Conservation (phyloP, 768 basidiomycete genomes). For the Suillus brevipes region DNA sequence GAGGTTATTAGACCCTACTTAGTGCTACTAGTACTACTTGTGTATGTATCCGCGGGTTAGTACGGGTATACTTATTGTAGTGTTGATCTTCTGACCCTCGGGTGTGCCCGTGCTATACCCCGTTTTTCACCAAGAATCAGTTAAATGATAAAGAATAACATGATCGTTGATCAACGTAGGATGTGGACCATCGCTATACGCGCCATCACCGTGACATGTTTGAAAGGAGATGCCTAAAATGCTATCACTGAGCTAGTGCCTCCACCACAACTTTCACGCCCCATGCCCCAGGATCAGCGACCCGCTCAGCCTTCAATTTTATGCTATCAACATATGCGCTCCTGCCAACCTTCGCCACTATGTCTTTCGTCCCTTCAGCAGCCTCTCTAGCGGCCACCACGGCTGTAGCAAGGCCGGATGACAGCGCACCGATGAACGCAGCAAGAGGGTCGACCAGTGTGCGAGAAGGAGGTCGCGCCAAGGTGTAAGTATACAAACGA, state of each 20-base stretch:
- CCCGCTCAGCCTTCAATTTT: slow-evolving; percentile 56
- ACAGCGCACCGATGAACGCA: slow-evolving; percentile 57
- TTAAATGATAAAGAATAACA: no score
- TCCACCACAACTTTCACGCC: slow-evolving; percentile 77
- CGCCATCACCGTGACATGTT: not conserved
- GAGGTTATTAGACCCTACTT: no score
- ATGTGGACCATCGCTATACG: no score
- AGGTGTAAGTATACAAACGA: slow-evolving; percentile 80
- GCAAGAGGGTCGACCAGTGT: slow-evolving; percentile 91
- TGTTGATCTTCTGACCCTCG: no score
- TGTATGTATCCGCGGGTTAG: no score
- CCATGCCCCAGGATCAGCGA: slow-evolving; percentile 92
- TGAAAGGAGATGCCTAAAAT: not conserved
- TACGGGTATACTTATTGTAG: no score
- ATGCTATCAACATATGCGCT: slow-evolving; percentile 83
- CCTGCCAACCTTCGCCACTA: slow-evolving; percentile 84
- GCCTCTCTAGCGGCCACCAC: slow-evolving; percentile 62
- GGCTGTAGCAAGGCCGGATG: slow-evolving; percentile 47
- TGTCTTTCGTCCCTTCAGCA: slow-evolving; percentile 70
- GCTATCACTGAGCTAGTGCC: slow-evolving; percentile 35
- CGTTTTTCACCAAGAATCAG: no score
- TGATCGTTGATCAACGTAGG: no score
- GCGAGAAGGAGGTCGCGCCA: slow-evolving; percentile 84
- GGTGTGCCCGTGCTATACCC: no score
- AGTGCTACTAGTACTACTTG: no score